Percentiles rank a stretch among this genome's conserved stretches.
Evolutionary conservation across 1,284 basidiomycete genomes (phyloP).

Genomic region (Ustilago loliicola): DNA sequence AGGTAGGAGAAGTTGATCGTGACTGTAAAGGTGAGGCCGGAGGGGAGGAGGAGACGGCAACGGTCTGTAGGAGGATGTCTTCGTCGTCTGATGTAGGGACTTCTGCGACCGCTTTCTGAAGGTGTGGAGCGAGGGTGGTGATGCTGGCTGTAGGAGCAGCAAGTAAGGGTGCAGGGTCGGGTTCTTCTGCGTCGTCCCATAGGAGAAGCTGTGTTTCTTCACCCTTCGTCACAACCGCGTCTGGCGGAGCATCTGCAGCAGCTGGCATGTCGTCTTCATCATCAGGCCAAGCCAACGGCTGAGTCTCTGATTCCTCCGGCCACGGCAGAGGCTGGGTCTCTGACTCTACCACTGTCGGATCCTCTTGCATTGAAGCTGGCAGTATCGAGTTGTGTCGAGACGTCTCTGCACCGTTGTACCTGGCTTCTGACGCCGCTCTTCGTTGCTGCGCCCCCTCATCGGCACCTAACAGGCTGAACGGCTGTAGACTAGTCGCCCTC

Average conservation of each 20-base stretch:
- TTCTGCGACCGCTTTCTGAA: neutral
- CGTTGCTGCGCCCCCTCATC: neutral
- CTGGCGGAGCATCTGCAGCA: neutral
- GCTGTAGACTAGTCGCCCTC: constrained; percentile 22
- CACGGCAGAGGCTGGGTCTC: constrained; percentile 24
- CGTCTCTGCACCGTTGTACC: neutral
- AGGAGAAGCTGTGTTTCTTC: constrained; percentile 24
- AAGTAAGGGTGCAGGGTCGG: neutral
- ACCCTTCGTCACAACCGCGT: neutral
- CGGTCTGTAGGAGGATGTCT: constrained; percentile 25
- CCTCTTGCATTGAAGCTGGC: neutral
- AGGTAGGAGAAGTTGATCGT: neutral
- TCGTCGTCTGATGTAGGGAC: constrained; percentile 40
- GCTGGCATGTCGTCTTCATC: neutral
- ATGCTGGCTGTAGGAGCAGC: neutral
- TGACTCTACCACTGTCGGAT: constrained; percentile 14
- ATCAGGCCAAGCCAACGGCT: constrained; percentile 12
- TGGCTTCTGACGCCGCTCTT: constrained; percentile 15
- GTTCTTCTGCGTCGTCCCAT: constrained; percentile 18
- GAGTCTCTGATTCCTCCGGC: constrained; percentile 14
- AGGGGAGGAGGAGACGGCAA: constrained; percentile 4
- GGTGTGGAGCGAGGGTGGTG: neutral
- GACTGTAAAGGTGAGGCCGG: neutral
- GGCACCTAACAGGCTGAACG: neutral
- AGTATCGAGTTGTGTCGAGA: constrained; percentile 7